These are phyloP conservation scores for Talaromyces atroroseus DNA, from an alignment of 2,329 filamentous ascomycete genomes.

Conservation along the genomic window DNA sequence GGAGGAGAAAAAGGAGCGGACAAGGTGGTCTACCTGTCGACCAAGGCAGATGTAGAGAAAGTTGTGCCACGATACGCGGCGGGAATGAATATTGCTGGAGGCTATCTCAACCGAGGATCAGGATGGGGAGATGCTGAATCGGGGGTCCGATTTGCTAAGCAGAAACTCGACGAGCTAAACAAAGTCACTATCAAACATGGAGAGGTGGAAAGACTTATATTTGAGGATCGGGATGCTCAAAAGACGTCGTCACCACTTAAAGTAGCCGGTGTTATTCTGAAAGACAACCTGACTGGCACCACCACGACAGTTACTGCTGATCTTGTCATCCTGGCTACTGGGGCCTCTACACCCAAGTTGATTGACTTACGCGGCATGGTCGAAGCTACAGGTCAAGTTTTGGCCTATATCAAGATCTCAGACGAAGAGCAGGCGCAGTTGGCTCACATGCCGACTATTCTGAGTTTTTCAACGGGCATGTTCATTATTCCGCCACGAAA, in stretches of 20 bases:
- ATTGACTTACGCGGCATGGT: conserved; percentile 72
- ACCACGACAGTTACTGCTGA: conserved; percentile 53
- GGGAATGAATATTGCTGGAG: conserved; percentile 32
- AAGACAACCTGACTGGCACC: not conserved
- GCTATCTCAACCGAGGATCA: conserved; percentile 44
- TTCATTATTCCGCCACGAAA: conserved; percentile 52
- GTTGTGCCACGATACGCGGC: conserved; percentile 32
- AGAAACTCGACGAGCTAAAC: conserved; percentile 30
- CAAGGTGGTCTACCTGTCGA: conserved; percentile 30
- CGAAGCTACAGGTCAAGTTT: conserved; percentile 72
- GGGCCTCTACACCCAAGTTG: conserved; percentile 77
- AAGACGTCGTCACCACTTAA: conserved; percentile 6
- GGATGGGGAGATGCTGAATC: conserved; percentile 43
- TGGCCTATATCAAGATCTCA: conserved; percentile 73
- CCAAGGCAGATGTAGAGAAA: conserved; percentile 28
- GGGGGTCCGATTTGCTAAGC: conserved; percentile 34
- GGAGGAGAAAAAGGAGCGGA: conserved; percentile 7
- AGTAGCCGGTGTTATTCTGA: conserved; percentile 47
- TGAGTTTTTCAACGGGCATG: conserved; percentile 46
- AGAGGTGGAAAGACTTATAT: conserved; percentile 32
- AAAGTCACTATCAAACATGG: conserved; percentile 33
- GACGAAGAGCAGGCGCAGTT: conserved; percentile 63
- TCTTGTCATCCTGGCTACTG: conserved; percentile 73
- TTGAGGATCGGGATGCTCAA: conserved; percentile 13
- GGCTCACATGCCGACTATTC: conserved; percentile 59